These are phyloP conservation scores for Phyllosticta citribraziliensis DNA, from an alignment of 2,329 filamentous ascomycete genomes.

Conservation along the genomic window DNA sequence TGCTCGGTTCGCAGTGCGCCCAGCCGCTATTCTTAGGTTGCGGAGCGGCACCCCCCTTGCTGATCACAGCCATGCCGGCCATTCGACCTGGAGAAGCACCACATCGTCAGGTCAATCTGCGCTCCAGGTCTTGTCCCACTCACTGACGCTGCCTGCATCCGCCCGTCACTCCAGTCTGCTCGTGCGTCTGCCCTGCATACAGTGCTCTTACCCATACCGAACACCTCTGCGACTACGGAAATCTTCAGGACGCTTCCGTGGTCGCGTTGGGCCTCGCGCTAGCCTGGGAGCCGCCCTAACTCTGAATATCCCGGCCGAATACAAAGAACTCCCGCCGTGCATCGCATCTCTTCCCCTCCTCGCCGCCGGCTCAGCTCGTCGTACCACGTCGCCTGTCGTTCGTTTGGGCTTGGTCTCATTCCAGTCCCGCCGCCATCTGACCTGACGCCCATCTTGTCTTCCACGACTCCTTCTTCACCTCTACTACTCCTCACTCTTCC, in stretches of 20 bases:
- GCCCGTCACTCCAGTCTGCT: neutral
- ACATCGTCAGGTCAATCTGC: neutral
- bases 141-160: neutral
- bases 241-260: neutral
- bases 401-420: conserved; percentile 3
- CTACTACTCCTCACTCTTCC: neutral
- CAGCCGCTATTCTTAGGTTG: neutral
- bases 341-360: neutral
- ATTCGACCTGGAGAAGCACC: neutral
- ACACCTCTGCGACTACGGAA: neutral
- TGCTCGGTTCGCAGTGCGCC: neutral
- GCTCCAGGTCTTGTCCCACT: neutral
- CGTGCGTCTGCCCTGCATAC: neutral
- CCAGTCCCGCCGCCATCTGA: neutral
- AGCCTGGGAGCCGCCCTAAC: neutral
- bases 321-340: neutral
- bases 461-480: neutral
- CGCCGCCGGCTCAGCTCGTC: neutral
- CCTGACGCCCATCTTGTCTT: neutral
- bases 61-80: neutral
- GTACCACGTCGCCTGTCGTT: neutral
- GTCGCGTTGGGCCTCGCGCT: neutral
- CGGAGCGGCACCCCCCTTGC: neutral
- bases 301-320: neutral
- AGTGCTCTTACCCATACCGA: neutral